Evolutionary conservation across 495 filamentous ascomycete species (phyloP), one percentile per base, ranked within the genome.

Genomic region (Chaetomium fimeti): DNA sequence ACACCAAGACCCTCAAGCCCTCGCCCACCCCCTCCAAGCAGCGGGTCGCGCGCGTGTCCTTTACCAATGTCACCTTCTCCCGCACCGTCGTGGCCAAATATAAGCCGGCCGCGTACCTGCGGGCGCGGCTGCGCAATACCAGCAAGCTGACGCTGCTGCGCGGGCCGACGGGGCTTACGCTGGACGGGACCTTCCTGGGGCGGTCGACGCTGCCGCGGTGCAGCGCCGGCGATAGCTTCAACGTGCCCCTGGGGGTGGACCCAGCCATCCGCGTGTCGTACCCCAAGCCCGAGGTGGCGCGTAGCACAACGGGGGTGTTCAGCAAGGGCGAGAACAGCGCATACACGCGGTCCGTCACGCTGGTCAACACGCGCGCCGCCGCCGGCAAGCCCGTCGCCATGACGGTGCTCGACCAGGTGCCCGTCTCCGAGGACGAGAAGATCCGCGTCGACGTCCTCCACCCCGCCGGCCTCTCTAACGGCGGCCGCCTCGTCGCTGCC

Each of bases 121-220:
- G 85, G 63, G 87, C 87, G 12, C 80, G 81, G 32, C 73, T 91
- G 36, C 77, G 80, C 58, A 91, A 90, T 65, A 78, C 78, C 5
- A 82, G 80, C 51, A 77, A 80, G 51, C 77, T 87, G 48, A 84
- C 83, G 1, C 78, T 91, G 3, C 83, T 89, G 36, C 80, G 79
- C 61, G 88, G 87, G 18, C 79, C 78, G 1, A 81, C 80, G 0
- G 86, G 87, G 2, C 77, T 91, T 16, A 88, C 87, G 3, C 85
- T 90, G 27, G 89, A 91, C 69, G 86, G 84, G 4, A 82, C 80
- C 12, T 90, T 90, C 71, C 73, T 91, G 36, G 89, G 89, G 12
- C 85, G 84, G 47, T 79, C 83, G 2, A 74, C 75, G 0, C 71
- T 90, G 6, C 81, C 86, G 12, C 81, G 80, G 51, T 85, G 85